Conservation (phyloP, 108 stramenopile species). For the Nitzschia inconspicua region DNA sequence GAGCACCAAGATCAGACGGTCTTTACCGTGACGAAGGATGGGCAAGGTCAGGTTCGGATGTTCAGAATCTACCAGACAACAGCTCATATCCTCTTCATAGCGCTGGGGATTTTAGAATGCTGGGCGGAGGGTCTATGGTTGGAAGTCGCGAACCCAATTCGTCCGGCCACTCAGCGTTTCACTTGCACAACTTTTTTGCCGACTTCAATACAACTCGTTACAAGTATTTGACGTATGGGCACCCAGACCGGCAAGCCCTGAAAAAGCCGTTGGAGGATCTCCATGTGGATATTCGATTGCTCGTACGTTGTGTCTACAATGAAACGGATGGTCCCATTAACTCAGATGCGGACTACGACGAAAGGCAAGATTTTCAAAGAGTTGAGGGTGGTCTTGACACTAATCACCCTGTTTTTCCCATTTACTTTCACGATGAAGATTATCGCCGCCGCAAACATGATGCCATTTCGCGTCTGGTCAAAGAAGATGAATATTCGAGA, state of each 20-base stretch:
- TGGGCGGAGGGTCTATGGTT: neutral
- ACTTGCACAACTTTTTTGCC: slow-evolving; percentile 58
- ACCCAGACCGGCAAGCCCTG: slow-evolving; percentile 27
- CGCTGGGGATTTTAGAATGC: slow-evolving; percentile 17
- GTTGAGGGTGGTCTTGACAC: neutral
- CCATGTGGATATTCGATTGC: neutral
- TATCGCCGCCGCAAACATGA: neutral
- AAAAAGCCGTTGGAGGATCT: neutral
- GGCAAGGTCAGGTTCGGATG: neutral
- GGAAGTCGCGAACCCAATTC: neutral
- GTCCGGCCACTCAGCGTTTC: slow-evolving; percentile 37
- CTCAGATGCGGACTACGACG: too few relatives aligned
- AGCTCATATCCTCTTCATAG: slow-evolving; percentile 7
- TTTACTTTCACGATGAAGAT: neutral
- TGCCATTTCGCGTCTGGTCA: neutral
- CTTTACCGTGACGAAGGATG: neutral
- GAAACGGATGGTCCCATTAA: neutral
- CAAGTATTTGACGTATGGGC: slow-evolving; percentile 54
- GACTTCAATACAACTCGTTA: slow-evolving; percentile 20
- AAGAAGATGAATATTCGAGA: neutral
- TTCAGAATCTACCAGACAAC: neutral
- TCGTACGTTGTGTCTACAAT: slow-evolving; percentile 1
- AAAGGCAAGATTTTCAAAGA: neutral
- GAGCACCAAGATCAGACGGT: slow-evolving; percentile 6
- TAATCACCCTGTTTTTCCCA: neutral